Base-by-base conservation (phyloP, 345 rosid genomes). In the Hypericum perforatum region DNA sequence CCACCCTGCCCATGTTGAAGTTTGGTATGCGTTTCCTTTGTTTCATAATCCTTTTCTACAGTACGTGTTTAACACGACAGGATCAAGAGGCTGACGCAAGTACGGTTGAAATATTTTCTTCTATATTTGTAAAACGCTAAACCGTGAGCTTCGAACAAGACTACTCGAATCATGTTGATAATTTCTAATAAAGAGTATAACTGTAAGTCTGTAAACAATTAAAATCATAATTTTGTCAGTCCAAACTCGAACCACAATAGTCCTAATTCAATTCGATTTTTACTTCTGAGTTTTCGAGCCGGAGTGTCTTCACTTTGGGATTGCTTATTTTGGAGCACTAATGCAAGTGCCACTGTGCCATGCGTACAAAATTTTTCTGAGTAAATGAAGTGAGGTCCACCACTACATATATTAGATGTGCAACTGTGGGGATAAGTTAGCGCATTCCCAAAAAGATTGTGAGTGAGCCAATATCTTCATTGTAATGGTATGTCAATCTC, bases 341-440 rank as follows among this genome's bases (percentile, higher is more conserved):
- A 63, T 60, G 59, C 43, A 74, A 77, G 89, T 86, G 89, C 78
- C 64, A 84, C 92, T 79, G 89, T 86, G 70, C 70, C 95, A 86
- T 76, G 95, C 83, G 86, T 81, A 76, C 76, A 76, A 48, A 63
- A 56, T 51, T 42, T 64, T 54, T 45, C 61, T 52, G 56, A 57
- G 29, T 56, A 57, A 54, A 65, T 53, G 56, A 56, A 62, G 56
- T 15, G 54, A 60, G 76, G 63, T 76, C 78, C 78, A 76, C 81
- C 68, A 51, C 61, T 45, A 49, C 62, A 56, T 43, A 8, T 37
- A 5, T 53, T 53, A 16, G 57, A 57, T 42, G 60, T 54, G 72
- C 56, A 59, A 46, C 43, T 46, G 45, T 37, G 56, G 49, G 45
- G 32, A 22, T 16, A 54, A 60, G 58, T 48, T 59, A 59, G 64